Evolutionary conservation across 345 rosid genomes (phyloP).

Genomic region (Tarenaya hassleriana): DNA sequence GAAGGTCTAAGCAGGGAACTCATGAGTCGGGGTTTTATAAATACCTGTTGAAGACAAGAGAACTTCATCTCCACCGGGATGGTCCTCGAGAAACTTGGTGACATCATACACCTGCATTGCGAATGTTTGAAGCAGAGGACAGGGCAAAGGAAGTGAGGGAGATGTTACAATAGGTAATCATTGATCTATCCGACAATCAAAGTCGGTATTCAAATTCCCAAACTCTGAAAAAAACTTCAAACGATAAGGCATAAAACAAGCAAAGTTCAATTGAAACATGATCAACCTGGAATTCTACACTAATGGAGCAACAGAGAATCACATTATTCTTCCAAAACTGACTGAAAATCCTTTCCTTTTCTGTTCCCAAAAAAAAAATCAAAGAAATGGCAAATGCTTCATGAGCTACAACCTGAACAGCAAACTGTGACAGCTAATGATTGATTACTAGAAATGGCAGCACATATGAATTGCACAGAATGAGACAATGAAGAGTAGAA

Average conservation of each 20-base stretch:
- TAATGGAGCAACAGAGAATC: neutral
- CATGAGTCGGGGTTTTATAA: neutral
- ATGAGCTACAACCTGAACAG: too few relatives aligned
- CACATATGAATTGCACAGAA: too few relatives aligned
- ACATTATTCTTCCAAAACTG: constrained; percentile 1
- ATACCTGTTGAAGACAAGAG: constrained; percentile 46
- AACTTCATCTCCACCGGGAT: constrained; percentile 56
- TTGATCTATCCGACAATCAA: neutral
- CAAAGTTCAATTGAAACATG: neutral
- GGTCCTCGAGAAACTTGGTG: constrained; percentile 49
- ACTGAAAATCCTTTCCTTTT: neutral
- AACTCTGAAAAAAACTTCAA: neutral
- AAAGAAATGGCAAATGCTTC: neutral
- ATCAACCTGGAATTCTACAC: neutral
- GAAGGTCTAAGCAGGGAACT: neutral
- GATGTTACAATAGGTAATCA: too few relatives aligned
- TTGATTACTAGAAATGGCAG: too few relatives aligned
- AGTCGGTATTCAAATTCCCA: neutral
- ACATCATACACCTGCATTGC: constrained; percentile 41
- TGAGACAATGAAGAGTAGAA: neutral
- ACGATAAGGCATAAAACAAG: constrained; percentile 1
- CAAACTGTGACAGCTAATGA: too few relatives aligned
- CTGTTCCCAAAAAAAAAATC: neutral
- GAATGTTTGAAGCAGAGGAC: constrained; percentile 1
- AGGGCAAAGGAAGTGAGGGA: neutral